Conservation (phyloP, 2,329 filamentous ascomycete species). For the Neonectria hederae region DNA sequence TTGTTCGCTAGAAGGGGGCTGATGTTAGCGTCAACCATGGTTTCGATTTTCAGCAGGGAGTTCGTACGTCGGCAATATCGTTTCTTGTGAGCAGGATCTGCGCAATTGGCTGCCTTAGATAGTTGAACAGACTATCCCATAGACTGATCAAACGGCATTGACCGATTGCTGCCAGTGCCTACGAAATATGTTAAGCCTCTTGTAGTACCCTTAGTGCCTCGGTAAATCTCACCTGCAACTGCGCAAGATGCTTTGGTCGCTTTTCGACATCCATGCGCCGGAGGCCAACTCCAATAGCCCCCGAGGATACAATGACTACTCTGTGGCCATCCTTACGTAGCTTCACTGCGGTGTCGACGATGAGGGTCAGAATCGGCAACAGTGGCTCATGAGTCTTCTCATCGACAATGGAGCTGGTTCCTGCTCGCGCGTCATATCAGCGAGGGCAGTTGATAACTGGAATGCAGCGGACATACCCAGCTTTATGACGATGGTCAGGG, state of each 20-base stretch:
- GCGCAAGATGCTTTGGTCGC: conserved; percentile 88
- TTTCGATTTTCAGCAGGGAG: conserved; percentile 1
- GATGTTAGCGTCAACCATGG: conserved; percentile 1
- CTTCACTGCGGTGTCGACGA: conserved; percentile 92
- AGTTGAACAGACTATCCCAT: conserved; percentile 92
- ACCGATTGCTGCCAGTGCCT: conserved; percentile 93
- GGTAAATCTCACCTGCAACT: conserved; percentile 72
- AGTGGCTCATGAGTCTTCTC: conserved; percentile 94
- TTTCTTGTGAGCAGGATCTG: conserved; percentile 95
- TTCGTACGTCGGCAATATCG: conserved; percentile 88
- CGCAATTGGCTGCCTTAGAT: conserved; percentile 89
- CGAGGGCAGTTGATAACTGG: conserved; percentile 26
- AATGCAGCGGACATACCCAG: conserved; percentile 68
- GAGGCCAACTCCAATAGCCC: conserved; percentile 93
- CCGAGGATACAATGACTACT: conserved; percentile 96
- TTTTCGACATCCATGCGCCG: conserved; percentile 88
- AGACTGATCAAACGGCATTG: conserved; percentile 95
- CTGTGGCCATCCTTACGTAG: conserved; percentile 90
- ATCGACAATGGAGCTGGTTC: conserved; percentile 98
- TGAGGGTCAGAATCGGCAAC: conserved; percentile 87
- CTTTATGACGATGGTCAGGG: conserved; percentile 77
- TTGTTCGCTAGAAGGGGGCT: conserved; percentile 70
- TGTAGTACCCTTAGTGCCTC: neutral
- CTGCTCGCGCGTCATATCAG: conserved; percentile 58
- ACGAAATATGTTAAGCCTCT: conserved; percentile 20